These are phyloP conservation scores for Pseudogymnoascus destructans DNA, from an alignment of 2,329 filamentous ascomycete species.

Conservation along the genomic window DNA sequence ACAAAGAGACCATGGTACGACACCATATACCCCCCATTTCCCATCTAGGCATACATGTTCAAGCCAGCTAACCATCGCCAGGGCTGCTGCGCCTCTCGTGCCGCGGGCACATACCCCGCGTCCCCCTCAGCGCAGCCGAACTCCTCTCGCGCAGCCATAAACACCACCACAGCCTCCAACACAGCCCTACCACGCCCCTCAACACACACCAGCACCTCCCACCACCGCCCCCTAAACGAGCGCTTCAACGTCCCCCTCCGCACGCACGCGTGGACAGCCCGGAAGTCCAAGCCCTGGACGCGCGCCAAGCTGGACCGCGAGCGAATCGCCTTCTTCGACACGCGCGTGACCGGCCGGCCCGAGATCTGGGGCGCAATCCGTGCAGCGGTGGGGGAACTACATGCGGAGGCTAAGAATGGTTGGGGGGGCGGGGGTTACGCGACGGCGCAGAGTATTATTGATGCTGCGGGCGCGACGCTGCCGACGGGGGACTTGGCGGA, in stretches of 20 bases:
- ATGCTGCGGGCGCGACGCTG: conserved; percentile 62
- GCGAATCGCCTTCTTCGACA: conserved; percentile 79
- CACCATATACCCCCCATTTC: background rate
- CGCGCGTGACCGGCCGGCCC: conserved; percentile 59
- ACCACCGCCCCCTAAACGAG: conserved; percentile 37
- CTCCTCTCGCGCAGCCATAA: background rate
- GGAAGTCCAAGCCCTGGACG: conserved; percentile 52
- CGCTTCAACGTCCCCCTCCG: conserved; percentile 60
- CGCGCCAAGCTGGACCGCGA: conserved; percentile 54
- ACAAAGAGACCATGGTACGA: background rate
- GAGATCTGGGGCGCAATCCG: conserved; percentile 73
- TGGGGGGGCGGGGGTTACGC: conserved; percentile 32
- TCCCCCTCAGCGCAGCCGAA: background rate
- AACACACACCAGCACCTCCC: conserved; percentile 13
- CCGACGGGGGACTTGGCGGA: conserved; percentile 60
- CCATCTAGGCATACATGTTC: background rate
- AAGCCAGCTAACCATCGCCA: background rate
- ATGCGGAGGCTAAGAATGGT: conserved; percentile 26
- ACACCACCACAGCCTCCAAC: conserved; percentile 15
- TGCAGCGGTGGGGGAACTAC: conserved; percentile 54
- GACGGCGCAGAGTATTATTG: conserved; percentile 69
- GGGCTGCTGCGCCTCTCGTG: background rate
- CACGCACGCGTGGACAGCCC: conserved; percentile 50
- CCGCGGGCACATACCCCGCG: background rate
- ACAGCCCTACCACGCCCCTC: conserved; percentile 17